phyloP scores from a whole-genome alignment of 106 monocot genomes.

The Xerophyta viscosa region DNA sequence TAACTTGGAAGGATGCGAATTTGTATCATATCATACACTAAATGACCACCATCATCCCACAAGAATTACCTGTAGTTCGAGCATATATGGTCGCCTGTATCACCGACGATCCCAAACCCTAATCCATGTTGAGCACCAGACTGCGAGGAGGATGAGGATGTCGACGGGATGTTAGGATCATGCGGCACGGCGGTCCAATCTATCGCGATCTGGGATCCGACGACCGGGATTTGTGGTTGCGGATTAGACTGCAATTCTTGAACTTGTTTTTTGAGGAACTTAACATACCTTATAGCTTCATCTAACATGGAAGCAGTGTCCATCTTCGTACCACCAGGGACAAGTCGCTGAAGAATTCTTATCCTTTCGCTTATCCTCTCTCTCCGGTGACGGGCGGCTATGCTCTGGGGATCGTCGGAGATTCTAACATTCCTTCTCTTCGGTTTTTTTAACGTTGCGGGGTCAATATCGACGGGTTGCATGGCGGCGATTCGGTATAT shows the following conservation, averaged over 20 bases:
- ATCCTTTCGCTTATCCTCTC: slow-evolving; percentile 74
- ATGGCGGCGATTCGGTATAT: slow-evolving; percentile 78
- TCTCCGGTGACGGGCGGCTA: slow-evolving; percentile 62
- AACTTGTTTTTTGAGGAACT: slow-evolving; percentile 56
- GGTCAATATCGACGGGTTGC: slow-evolving; percentile 86
- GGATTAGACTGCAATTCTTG: slow-evolving; percentile 27
- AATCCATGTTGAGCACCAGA: too few species aligned
- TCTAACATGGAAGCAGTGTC: slow-evolving; percentile 82
- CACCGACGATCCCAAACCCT: too few species aligned
- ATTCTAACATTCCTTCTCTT: slow-evolving; percentile 65
- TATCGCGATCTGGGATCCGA: too few species aligned
- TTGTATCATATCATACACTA: too few species aligned
- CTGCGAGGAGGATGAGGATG: too few species aligned
- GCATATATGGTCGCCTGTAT: too few species aligned
- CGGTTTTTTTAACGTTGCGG: slow-evolving; percentile 58
- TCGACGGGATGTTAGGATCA: too few species aligned
- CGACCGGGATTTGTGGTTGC: not conserved
- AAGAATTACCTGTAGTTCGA: too few species aligned
- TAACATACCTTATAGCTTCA: slow-evolving; percentile 72
- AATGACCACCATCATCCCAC: too few species aligned
- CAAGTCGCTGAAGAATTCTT: slow-evolving; percentile 63
- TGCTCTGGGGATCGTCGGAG: slow-evolving; percentile 82
- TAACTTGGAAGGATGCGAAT: too few species aligned
- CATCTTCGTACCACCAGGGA: slow-evolving; percentile 77
- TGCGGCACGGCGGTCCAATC: slow-evolving; percentile 1